Conservation (phyloP, 2,329 filamentous ascomycete genomes). For the Exophiala viscosa region DNA sequence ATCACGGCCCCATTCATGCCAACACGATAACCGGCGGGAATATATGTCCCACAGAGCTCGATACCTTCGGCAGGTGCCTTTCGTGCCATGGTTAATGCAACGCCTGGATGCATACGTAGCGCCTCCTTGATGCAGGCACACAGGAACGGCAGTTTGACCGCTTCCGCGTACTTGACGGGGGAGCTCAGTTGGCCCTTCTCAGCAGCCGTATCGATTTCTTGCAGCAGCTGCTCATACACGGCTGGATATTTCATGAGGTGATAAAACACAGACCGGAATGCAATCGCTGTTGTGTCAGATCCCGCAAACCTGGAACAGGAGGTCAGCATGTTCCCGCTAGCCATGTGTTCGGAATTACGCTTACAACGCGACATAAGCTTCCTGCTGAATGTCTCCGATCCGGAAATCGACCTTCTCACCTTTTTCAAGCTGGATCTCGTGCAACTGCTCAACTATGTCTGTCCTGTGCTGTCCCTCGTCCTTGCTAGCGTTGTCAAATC, state of each 20-base stretch:
- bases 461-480: constrained; percentile 25
- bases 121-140: constrained; percentile 26
- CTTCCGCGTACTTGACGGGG: constrained; percentile 19
- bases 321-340: neutral
- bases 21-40: constrained; percentile 18
- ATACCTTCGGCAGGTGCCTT: constrained; percentile 21
- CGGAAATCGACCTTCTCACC: constrained; percentile 33
- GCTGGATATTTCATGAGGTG: constrained; percentile 47
- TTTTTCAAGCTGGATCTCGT: constrained; percentile 30
- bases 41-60: constrained; percentile 16
- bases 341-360: neutral
- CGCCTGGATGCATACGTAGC: constrained; percentile 24
- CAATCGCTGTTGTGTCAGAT: constrained; percentile 23
- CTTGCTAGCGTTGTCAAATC: constrained; percentile 22
- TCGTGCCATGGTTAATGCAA: constrained; percentile 27
- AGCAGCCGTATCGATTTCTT: constrained; percentile 14
- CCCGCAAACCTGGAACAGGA: constrained; percentile 9
- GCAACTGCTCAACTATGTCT: constrained; percentile 33
- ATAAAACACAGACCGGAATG: constrained; percentile 27
- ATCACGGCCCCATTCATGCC: constrained; percentile 26
- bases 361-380: constrained; percentile 19
- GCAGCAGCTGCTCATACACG: constrained; percentile 12
- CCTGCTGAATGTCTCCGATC: constrained; percentile 17
- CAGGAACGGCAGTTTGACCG: constrained; percentile 19
- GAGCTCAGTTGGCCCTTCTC: constrained; percentile 9